Evolutionary conservation across 225 moss, liverwort and hornwort genomes (phyloP), one percentile per base, ranked within the genome.

Genomic region (Sphagnum tenellum): DNA sequence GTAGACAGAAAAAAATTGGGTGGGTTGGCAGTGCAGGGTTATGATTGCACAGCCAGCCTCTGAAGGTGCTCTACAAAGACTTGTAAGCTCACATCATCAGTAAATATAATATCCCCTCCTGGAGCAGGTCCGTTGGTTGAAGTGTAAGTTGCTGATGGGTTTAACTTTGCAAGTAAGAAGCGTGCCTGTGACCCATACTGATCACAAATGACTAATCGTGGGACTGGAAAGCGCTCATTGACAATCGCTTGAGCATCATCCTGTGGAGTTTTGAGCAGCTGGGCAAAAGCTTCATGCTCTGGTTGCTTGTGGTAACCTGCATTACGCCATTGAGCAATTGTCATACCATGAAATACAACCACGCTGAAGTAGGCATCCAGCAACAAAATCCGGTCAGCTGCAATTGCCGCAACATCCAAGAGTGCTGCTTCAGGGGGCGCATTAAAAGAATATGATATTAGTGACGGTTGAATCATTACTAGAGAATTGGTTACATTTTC

Each of bases 171-270:
- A 49, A 98, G 96, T 63, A 98, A 69, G 74, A 98, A 98, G 52
- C 96, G 93, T 56, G 96, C 96, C 85, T 96, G 96, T 13, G 96
- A 98, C 59, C 92, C 92, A 78, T 98, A 87, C 67, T 98, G 96
- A 62, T 98, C 96, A 75, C 96, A 98, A 70, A 88, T 82, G 60
- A 98, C 96, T 58, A 98, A 70, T 69, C 96, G 86, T 48, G 96
- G 96, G 61, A 89, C 96, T 70, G 96, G 96, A 63, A 98, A 98
- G 7, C 96, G 90, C 72, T 89, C 92, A 57, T 53, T 82, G 60
- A 93, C 79, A 64, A 93, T 87, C 3, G 57, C 80, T 66, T 77
- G 79, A 9, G 96, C 90, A 71, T 98, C 92, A 3, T 83, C 85
- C 64, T 77, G 92, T 10, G 96, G 96, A 62, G 76, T 75, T 82